Conservation (phyloP, 1,284 basidiomycete species). For the Apiotrichum veenhuisii region DNA sequence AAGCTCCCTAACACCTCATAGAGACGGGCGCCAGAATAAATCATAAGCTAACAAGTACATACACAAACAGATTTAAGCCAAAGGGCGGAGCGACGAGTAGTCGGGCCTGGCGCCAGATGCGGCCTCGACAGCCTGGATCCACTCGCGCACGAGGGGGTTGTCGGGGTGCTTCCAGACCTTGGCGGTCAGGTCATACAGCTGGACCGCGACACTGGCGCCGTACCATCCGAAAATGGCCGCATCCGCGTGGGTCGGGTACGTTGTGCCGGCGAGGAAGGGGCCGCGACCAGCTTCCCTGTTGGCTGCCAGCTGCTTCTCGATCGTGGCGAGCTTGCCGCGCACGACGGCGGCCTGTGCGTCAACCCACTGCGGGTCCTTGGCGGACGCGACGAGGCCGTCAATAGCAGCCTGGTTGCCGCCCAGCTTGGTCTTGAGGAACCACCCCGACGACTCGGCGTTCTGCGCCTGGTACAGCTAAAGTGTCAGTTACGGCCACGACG, state of each 20-base stretch:
- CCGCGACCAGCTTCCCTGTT: conserved; percentile 1
- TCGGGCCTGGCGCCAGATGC: conserved; percentile 5
- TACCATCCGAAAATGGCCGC: conserved; percentile 18
- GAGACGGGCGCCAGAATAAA: no score
- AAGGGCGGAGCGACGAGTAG: not conserved
- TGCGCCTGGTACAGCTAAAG: conserved; percentile 5
- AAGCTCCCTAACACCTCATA: no score
- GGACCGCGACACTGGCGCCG: not conserved
- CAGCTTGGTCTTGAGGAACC: conserved; percentile 26
- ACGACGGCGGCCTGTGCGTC: conserved; percentile 4
- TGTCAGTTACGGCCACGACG: no score
- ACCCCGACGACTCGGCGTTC: conserved; percentile 14
- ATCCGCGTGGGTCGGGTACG: conserved; percentile 15
- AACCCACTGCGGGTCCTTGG: conserved; percentile 3
- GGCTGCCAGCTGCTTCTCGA: not conserved
- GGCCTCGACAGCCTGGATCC: conserved; percentile 3
- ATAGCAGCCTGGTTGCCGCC: conserved; percentile 11
- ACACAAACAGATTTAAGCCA: not conserved
- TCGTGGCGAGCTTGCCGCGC: not conserved
- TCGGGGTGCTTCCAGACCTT: conserved; percentile 9
- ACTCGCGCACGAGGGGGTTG: conserved; percentile 7
- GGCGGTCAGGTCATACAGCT: not conserved
- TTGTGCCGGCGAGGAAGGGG: conserved; percentile 12
- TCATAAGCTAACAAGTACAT: no score
- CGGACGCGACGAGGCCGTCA: not conserved